Conservation (phyloP, 768 basidiomycete genomes). For the Tricholoma saponaceum region DNA sequence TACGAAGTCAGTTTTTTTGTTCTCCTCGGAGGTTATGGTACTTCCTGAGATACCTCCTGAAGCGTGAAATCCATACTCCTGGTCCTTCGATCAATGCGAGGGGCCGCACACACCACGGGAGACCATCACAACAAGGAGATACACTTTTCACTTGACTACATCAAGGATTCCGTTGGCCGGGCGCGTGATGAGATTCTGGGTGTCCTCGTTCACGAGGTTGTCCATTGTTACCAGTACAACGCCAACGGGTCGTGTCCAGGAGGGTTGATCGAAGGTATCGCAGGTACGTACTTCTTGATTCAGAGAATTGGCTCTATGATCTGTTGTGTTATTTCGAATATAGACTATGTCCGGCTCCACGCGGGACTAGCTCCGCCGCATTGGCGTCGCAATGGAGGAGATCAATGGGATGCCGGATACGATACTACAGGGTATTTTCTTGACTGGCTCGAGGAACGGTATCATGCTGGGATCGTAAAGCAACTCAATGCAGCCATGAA, state of each 20-base stretch:
- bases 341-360: constrained; percentile 70
- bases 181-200: constrained; percentile 63
- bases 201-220: constrained; percentile 71
- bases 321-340: background rate
- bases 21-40: background rate
- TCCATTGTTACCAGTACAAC: constrained; percentile 76
- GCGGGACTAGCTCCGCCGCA: constrained; percentile 63
- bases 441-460: constrained; percentile 56
- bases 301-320: background rate
- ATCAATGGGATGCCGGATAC: constrained; percentile 75
- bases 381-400: constrained; percentile 49
- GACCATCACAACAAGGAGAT: constrained; percentile 61
- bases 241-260: constrained; percentile 56
- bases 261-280: constrained; percentile 77
- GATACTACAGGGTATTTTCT: constrained; percentile 72
- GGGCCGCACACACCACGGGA: constrained; percentile 68
- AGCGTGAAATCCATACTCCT: constrained; percentile 55
- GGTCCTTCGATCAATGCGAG: constrained; percentile 61
- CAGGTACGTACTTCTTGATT: constrained; percentile 40
- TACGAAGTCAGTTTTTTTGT: constrained; percentile 26
- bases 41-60: constrained; percentile 5
- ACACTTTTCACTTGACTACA: constrained; percentile 65
- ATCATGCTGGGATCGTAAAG: constrained; percentile 50
- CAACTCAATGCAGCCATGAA: constrained; percentile 56
- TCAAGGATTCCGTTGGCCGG: constrained; percentile 37